A percentile compares a stretch with the other conserved stretches of the same genome.
These are phyloP conservation scores for Saturnispora bothae DNA, from an alignment of 805 yeast genomes.

Conservation along the genomic window DNA sequence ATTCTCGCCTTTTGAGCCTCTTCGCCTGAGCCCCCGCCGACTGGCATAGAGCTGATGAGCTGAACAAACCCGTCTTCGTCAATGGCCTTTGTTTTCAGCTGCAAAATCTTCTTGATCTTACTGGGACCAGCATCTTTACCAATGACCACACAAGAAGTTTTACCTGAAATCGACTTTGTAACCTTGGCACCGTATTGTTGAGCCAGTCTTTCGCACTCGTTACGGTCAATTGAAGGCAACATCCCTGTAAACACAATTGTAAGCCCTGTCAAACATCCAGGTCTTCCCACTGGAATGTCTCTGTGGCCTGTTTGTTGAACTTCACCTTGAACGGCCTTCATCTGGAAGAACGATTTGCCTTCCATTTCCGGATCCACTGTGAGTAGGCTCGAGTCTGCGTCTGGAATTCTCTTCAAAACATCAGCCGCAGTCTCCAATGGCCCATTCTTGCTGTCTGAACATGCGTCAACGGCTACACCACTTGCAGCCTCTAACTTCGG, in stretches of 20 bases:
- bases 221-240: conserved; percentile 69
- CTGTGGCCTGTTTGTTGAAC: conserved; percentile 18
- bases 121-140: conserved; percentile 97
- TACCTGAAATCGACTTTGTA: conserved; percentile 73
- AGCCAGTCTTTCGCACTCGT: conserved; percentile 64
- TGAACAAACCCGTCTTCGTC: conserved; percentile 78
- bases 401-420: conserved; percentile 55
- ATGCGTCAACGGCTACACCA: neutral
- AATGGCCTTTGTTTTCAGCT: conserved; percentile 66
- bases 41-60: conserved; percentile 71
- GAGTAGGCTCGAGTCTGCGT: conserved; percentile 46
- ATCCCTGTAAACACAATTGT: conserved; percentile 92
- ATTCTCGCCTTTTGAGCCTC: conserved; percentile 63
- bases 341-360: conserved; percentile 43
- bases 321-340: conserved; percentile 35
- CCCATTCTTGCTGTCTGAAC: too few species aligned
- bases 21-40: conserved; percentile 81
- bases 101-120: conserved; percentile 73
- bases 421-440: conserved; percentile 35
- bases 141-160: conserved; percentile 79
- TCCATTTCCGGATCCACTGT: conserved; percentile 34
- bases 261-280: conserved; percentile 78
- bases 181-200: conserved; percentile 87
- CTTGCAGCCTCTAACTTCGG: neutral
- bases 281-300: conserved; percentile 65